Percentiles rank a stretch among this genome's conserved stretches.
These are phyloP conservation scores for Triticum dicoccoides DNA, from an alignment of 176 grass and related monocot species.

Conservation along the genomic window DNA sequence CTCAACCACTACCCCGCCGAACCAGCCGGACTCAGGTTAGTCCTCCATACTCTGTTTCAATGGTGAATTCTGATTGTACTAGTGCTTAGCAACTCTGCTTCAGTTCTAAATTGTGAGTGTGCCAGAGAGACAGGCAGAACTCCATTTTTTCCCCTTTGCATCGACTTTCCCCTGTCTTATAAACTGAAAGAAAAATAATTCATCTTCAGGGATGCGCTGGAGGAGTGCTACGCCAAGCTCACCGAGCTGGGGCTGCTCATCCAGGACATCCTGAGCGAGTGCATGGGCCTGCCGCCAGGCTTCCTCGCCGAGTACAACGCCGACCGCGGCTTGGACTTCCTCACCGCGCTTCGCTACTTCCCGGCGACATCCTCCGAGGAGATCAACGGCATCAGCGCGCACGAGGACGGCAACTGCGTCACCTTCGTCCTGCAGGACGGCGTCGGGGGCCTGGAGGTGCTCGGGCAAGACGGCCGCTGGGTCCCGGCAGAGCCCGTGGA, in stretches of 20 bases:
- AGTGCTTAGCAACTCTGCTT: no score
- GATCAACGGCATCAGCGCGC: constrained; percentile 23
- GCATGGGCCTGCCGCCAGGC: constrained; percentile 52
- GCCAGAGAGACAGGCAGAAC: no score
- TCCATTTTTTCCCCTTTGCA: no score
- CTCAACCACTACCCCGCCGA: constrained; percentile 23
- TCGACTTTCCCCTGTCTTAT: no score
- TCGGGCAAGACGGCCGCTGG: constrained; percentile 29
- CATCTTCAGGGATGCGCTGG: constrained; percentile 19
- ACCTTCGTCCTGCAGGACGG: constrained; percentile 46
- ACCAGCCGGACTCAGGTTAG: constrained; percentile 21
- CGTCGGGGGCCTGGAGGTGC: constrained; percentile 42
- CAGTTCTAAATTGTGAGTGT: no score
- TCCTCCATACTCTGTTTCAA: not conserved
- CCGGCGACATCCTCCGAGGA: constrained; percentile 30
- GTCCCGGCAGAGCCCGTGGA: constrained; percentile 26
- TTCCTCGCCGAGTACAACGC: constrained; percentile 45
- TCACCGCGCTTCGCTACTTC: constrained; percentile 43
- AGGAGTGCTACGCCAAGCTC: constrained; percentile 44
- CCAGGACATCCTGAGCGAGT: constrained; percentile 58
- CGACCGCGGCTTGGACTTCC: constrained; percentile 45
- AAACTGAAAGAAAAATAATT: not conserved
- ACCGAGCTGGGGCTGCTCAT: constrained; percentile 35
- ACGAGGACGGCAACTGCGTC: constrained; percentile 41
- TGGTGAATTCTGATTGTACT: no score